Percentiles rank a stretch among this genome's conserved stretches.
Conservation (phyloP, 2,329 filamentous ascomycete genomes). For the Leptographium lundbergii region DNA sequence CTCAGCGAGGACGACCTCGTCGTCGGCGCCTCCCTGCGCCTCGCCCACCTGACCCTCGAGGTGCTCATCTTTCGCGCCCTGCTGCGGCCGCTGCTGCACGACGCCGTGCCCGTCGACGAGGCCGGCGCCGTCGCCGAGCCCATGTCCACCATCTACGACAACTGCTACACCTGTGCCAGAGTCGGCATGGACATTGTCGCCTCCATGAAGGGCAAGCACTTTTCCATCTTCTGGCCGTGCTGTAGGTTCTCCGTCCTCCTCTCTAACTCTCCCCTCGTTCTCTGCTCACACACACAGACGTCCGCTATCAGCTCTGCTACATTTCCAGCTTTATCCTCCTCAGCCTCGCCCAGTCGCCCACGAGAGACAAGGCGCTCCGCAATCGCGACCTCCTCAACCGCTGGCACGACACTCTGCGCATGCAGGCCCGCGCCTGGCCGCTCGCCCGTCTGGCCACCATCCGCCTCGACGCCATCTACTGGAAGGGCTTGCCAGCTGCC, state of each 20-base stretch:
- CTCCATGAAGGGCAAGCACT: slow-evolving; percentile 13
- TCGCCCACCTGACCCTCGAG: slow-evolving; percentile 15
- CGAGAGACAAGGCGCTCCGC: slow-evolving; percentile 10
- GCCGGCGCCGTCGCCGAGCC: slow-evolving; percentile 11
- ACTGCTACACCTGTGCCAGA: slow-evolving; percentile 14
- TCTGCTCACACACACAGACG: slow-evolving; percentile 7
- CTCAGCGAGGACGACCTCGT: slow-evolving; percentile 15
- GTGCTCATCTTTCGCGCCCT: slow-evolving; percentile 16
- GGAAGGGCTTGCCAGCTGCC: slow-evolving; percentile 13
- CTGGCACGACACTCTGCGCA: slow-evolving; percentile 15
- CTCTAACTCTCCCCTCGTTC: neutral
- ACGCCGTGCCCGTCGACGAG: slow-evolving; percentile 1
- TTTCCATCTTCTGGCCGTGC: slow-evolving; percentile 15
- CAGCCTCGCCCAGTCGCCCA: slow-evolving; percentile 14
- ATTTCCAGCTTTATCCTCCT: slow-evolving; percentile 15
- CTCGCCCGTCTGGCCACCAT: slow-evolving; percentile 15
- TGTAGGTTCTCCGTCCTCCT: slow-evolving; percentile 7
- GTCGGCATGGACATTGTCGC: slow-evolving; percentile 14
- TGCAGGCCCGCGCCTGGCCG: slow-evolving; percentile 15
- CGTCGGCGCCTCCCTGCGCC: slow-evolving; percentile 11
- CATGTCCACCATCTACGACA: slow-evolving; percentile 15
- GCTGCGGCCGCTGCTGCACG: slow-evolving; percentile 12
- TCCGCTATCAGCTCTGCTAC: slow-evolving; percentile 16
- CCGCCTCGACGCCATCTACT: slow-evolving; percentile 15
- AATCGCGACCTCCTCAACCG: slow-evolving; percentile 11